Percentiles rank a stretch among this genome's conserved stretches.
Conservation (phyloP, 2,329 filamentous ascomycete species). For the Pseudogymnoascus sp. region DNA sequence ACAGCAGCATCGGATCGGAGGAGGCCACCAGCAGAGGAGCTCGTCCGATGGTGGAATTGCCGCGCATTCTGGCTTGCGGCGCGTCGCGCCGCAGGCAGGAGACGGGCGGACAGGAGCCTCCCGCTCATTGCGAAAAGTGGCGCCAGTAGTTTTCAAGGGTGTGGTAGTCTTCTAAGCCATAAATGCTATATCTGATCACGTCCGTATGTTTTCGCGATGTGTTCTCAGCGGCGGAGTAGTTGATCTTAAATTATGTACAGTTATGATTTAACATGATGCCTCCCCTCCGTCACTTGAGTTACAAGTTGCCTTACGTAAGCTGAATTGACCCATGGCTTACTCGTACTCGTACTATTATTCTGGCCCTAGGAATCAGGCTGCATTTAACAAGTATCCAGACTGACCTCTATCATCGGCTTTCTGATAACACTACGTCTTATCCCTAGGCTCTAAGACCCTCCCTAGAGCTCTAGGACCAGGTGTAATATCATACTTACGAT, state of each 20-base stretch:
- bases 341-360: background rate
- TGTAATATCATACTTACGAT: background rate
- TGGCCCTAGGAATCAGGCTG: too few species aligned
- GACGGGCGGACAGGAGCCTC: conserved; percentile 64
- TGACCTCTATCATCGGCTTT: background rate
- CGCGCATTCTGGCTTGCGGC: conserved; percentile 45
- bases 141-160: conserved; percentile 4
- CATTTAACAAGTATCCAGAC: background rate
- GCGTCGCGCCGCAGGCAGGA: conserved; percentile 58
- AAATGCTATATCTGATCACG: conserved; percentile 1
- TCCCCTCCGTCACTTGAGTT: conserved; percentile 5
- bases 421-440: background rate
- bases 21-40: conserved; percentile 58
- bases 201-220: background rate
- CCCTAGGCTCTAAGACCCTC: background rate
- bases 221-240: conserved; percentile 10
- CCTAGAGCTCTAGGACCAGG: background rate
- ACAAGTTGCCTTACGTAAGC: conserved; percentile 3
- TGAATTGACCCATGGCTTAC: background rate
- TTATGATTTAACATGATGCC: conserved; percentile 10
- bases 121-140: conserved; percentile 26
- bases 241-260: conserved; percentile 14
- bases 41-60: conserved; percentile 48
- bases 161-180: conserved; percentile 17
- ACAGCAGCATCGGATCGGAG: conserved; percentile 56